phyloP scores from a whole-genome alignment of 208 protist species.

The Wallacemonas sp. region DNA sequence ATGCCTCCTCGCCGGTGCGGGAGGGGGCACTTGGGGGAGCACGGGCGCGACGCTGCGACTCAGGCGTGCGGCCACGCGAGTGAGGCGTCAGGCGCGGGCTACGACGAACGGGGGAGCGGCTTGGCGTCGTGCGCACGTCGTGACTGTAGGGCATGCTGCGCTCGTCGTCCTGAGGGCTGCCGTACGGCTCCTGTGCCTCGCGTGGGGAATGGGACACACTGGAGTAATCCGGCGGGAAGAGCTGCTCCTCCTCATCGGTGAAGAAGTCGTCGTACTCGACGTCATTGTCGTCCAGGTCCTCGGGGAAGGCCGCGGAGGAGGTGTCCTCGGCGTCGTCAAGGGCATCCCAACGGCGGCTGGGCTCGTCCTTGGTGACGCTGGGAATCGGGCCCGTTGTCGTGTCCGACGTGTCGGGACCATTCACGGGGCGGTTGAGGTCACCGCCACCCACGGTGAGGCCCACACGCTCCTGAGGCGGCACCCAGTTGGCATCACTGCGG shows the following conservation, averaged over 20 bases:
- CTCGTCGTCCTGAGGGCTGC: conserved; percentile 28
- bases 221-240: conserved; percentile 23
- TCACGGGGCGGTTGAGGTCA: not conserved
- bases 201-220: not conserved
- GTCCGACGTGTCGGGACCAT: conserved; percentile 9
- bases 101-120: not conserved
- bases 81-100: not conserved
- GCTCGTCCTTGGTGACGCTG: conserved; percentile 27
- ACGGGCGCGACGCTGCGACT: conserved; percentile 4
- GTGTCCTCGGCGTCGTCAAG: conserved; percentile 35
- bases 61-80: conserved; percentile 6
- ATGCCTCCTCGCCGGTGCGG: conserved; percentile 13
- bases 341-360: conserved; percentile 40
- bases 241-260: conserved; percentile 51
- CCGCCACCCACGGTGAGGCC: conserved; percentile 10
- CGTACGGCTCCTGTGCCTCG: conserved; percentile 12
- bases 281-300: conserved; percentile 20
- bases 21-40: not conserved
- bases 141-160: conserved; percentile 13
- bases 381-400: conserved; percentile 20
- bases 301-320: conserved; percentile 34
- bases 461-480: conserved; percentile 34
- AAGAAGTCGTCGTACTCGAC: conserved; percentile 67
- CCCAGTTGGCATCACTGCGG: conserved; percentile 42
- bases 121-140: conserved; percentile 1